These are phyloP conservation scores for Avicennia marina DNA, from an alignment of 257 asterid genomes.

Conservation along the genomic window DNA sequence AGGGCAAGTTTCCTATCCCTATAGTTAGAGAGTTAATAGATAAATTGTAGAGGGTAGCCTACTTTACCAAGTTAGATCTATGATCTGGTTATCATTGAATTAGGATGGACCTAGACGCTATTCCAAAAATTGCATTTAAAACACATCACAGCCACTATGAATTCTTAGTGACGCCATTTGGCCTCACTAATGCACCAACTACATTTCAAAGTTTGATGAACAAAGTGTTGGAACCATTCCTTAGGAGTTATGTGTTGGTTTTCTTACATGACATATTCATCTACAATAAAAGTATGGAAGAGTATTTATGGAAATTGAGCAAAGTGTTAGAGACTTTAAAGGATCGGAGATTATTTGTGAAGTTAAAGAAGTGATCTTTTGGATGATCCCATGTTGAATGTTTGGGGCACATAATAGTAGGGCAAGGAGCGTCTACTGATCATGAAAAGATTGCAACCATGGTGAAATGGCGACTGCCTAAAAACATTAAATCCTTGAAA, in stretches of 20 bases:
- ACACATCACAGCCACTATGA: background rate
- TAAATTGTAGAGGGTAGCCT: background rate
- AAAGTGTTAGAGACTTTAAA: background rate
- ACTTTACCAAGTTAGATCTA: background rate
- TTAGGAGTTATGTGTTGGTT: background rate
- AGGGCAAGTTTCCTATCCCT: background rate
- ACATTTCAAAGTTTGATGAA: background rate
- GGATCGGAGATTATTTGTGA: background rate
- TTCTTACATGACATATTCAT: conserved; percentile 8
- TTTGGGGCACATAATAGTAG: background rate
- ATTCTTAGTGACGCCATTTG: background rate
- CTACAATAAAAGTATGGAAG: no score
- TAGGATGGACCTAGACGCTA: background rate
- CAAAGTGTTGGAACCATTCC: background rate
- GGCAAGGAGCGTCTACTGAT: background rate
- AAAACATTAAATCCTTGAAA: background rate
- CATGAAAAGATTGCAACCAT: background rate
- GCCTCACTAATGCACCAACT: background rate
- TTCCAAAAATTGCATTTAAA: background rate
- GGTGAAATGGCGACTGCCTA: background rate
- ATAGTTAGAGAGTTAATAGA: background rate
- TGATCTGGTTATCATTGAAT: background rate
- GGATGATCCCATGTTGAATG: background rate
- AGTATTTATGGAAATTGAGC: background rate
- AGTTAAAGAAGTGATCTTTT: background rate